These are phyloP conservation scores for Saccharomycopsis babjevae DNA, from an alignment of 805 yeast species.

Conservation along the genomic window DNA sequence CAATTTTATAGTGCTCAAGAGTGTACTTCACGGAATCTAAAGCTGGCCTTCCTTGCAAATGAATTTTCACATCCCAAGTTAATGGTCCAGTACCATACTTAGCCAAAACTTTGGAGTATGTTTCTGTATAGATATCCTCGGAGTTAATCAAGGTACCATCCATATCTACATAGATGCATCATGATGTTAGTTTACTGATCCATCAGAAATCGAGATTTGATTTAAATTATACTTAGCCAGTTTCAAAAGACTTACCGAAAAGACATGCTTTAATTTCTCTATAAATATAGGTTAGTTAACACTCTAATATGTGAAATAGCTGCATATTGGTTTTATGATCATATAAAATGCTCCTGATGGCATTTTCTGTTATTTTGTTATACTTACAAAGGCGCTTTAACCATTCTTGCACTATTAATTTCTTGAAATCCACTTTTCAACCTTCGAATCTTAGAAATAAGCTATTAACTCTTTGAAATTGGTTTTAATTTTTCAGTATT, in stretches of 20 bases:
- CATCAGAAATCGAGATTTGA: slow-evolving; percentile 13
- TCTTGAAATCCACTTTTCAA: too few species aligned
- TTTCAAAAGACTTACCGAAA: slow-evolving; percentile 39
- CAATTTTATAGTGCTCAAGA: slow-evolving; percentile 58
- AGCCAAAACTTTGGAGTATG: slow-evolving; percentile 55
- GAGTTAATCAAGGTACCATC: slow-evolving; percentile 91
- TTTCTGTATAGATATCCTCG: slow-evolving; percentile 82
- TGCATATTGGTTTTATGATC: too few species aligned
- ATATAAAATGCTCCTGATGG: too few species aligned
- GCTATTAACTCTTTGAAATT: too few species aligned
- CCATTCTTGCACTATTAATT: not conserved
- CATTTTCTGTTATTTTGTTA: too few species aligned
- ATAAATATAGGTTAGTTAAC: not conserved
- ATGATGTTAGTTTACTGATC: not conserved
- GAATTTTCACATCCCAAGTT: slow-evolving; percentile 84
- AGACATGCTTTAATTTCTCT: slow-evolving; percentile 50
- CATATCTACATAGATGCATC: slow-evolving; percentile 48
- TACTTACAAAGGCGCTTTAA: not conserved
- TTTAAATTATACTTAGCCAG: not conserved
- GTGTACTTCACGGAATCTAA: slow-evolving; percentile 56
- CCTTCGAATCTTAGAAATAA: too few species aligned
- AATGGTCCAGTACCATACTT: slow-evolving; percentile 67
- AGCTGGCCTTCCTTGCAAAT: slow-evolving; percentile 89
- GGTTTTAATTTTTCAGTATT: too few species aligned
- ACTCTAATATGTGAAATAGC: not conserved